Conservation (phyloP, 768 basidiomycete genomes). For the Boletus reticulatus region DNA sequence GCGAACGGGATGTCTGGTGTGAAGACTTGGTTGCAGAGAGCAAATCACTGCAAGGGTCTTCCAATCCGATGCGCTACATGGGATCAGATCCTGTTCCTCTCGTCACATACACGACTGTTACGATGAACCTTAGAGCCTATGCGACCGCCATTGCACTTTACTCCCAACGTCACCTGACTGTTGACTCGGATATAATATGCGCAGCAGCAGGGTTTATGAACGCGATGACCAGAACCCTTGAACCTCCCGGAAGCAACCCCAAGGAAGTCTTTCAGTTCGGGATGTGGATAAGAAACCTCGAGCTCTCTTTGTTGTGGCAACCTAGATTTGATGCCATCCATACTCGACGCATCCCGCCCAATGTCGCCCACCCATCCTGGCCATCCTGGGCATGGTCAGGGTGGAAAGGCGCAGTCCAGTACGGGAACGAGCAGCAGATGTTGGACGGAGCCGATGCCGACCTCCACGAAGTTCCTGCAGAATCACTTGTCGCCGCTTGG, state of each 20-base stretch:
- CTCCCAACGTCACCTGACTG: conserved; percentile 9
- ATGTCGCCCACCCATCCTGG: background rate
- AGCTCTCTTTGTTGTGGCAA: conserved; percentile 22
- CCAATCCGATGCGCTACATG: conserved; percentile 6
- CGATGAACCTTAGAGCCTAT: conserved; percentile 6
- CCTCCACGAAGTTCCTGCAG: conserved; percentile 4
- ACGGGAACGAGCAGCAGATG: background rate
- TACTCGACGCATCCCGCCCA: conserved; percentile 3
- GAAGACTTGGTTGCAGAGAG: conserved; percentile 23
- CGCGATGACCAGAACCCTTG: background rate
- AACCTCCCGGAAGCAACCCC: background rate
- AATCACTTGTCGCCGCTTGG: conserved; percentile 21
- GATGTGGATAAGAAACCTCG: conserved; percentile 7
- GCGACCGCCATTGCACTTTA: conserved; percentile 8
- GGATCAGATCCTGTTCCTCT: background rate
- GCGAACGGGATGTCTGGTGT: conserved; percentile 18
- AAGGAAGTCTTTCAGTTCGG: background rate
- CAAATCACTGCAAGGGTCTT: background rate
- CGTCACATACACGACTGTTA: background rate
- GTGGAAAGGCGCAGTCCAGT: conserved; percentile 21
- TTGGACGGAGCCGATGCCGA: background rate
- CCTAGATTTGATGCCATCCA: conserved; percentile 11
- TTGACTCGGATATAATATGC: conserved; percentile 13
- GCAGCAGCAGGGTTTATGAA: conserved; percentile 8
- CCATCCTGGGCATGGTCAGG: conserved; percentile 29